Conservation (phyloP, 768 basidiomycete genomes). For the Leucocoprinus birnbaumii region DNA sequence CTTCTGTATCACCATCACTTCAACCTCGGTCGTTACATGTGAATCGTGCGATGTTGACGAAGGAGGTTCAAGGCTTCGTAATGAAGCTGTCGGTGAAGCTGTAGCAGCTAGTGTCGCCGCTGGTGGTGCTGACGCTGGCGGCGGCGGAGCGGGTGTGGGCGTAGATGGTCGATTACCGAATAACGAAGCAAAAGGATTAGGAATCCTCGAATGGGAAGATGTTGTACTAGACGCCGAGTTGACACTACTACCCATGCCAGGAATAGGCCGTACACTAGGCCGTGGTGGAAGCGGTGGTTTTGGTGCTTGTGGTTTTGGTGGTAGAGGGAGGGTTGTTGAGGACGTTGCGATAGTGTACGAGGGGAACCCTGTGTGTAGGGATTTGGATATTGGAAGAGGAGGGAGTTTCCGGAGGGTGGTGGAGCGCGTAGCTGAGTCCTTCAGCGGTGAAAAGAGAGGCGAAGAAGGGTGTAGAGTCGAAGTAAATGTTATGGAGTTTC, state of each 20-base stretch:
- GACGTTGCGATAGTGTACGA: constrained; percentile 46
- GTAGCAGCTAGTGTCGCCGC: constrained; percentile 17
- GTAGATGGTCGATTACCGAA: constrained; percentile 40
- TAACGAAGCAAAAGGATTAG: constrained; percentile 79
- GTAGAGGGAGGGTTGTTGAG: constrained; percentile 33
- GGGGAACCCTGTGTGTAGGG: constrained; percentile 42
- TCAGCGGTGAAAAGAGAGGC: constrained; percentile 35
- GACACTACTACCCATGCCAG: constrained; percentile 8
- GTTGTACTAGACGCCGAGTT: neutral
- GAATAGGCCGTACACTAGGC: constrained; percentile 23
- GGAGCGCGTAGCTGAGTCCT: constrained; percentile 30
- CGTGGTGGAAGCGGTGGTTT: constrained; percentile 34
- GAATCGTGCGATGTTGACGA: constrained; percentile 22
- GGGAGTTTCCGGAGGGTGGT: constrained; percentile 40
- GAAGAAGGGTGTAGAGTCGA: constrained; percentile 41
- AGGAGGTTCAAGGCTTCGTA: constrained; percentile 25
- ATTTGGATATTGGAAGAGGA: constrained; percentile 43
- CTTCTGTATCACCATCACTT: constrained; percentile 55
- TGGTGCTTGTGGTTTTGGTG: constrained; percentile 28
- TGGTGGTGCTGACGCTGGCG: neutral
- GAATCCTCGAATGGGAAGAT: constrained; percentile 41
- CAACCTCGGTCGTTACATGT: too few relatives aligned
- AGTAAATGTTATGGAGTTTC: constrained; percentile 39
- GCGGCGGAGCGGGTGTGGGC: constrained; percentile 2
- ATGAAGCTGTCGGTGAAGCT: constrained; percentile 26